These are phyloP conservation scores for Schoenoplectus tabernaemontani DNA, from an alignment of 202 grass and related monocot species.

Conservation along the genomic window DNA sequence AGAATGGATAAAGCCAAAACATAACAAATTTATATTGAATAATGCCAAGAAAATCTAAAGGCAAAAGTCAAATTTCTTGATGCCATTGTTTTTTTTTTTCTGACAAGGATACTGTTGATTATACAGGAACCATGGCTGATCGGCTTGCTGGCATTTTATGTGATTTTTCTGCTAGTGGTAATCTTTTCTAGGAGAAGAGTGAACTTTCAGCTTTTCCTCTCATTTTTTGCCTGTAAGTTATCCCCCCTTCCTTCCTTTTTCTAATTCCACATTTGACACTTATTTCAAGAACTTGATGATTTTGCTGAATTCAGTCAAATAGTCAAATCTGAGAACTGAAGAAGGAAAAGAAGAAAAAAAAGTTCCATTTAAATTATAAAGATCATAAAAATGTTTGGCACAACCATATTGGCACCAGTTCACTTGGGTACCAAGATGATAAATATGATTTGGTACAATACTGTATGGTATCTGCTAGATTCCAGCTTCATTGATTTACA, in stretches of 20 bases:
- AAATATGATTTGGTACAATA: not conserved
- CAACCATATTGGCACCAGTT: not conserved
- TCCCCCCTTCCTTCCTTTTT: not conserved
- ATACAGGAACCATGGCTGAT: conserved; percentile 88
- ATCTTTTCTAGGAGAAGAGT: conserved; percentile 76
- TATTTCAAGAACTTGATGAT: not conserved
- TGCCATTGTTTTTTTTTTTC: not conserved
- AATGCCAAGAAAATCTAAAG: not conserved
- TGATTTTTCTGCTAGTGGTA: conserved; percentile 54
- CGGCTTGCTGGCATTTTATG: conserved; percentile 49
- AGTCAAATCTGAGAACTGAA: not conserved
- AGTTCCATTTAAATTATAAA: not conserved
- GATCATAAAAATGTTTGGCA: not conserved
- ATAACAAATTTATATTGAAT: not conserved
- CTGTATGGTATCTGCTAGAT: not conserved
- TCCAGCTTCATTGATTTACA: not conserved
- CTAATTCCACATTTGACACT: not conserved
- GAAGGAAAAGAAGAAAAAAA: not conserved
- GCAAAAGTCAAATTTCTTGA: not conserved
- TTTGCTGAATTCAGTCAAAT: not conserved
- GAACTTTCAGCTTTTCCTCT: conserved; percentile 80
- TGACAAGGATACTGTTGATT: not conserved
- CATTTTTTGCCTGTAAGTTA: conserved; percentile 66
- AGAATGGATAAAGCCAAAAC: not conserved
- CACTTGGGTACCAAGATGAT: not conserved